Base-by-base conservation (phyloP, 257 asterid species). In the Plantago elongata region DNA sequence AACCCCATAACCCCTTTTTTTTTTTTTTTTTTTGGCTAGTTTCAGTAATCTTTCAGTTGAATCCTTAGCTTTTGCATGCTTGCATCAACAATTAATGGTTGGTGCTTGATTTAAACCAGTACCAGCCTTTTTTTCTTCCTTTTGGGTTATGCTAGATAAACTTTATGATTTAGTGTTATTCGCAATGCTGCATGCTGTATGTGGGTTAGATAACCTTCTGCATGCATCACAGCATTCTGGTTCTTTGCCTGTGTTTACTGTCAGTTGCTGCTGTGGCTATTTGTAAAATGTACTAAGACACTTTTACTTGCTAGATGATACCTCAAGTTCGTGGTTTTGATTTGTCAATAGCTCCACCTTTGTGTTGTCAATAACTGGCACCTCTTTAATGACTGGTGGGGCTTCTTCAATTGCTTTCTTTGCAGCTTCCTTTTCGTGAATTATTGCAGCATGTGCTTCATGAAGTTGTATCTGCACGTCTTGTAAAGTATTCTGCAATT, bases 371-470 rank as follows among this genome's bases (percentile, higher is more conserved):
- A 90, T 69, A 67, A 87, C 79, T 11, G 97, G 87, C 37, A 87
- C 93, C 81, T 90, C 97, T 73, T 79, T 81, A 83, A 90, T 80
- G 69, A 90, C 89, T 40, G 95, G 97, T 63, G 97, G 95, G 62
- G 93, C 96, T 75, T 87, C 84, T 76, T 87, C 97, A 54, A 87
- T 84, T 69, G 97, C 95, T 74, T 74, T 71, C 74, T 81, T 84
- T 68, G 96, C 96, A 42, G 96, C 84, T 79, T 87, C 96, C 76
- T 76, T 83, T 74, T 87, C 97, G 52, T 59, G 86, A 64, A 84
- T 74, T 27, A 90, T 78, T 38, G 85, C 85, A 34, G 81, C 75
- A 44, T 71, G 83, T 70, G 97, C 96, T 77, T 87, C 87, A 5
- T 87, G 88, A 22, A 90, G 82, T 73, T 87, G 78, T 2, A 64